Base-by-base conservation (phyloP, 2,329 filamentous ascomycete genomes). In the Ophiocordyceps robertsii region DNA sequence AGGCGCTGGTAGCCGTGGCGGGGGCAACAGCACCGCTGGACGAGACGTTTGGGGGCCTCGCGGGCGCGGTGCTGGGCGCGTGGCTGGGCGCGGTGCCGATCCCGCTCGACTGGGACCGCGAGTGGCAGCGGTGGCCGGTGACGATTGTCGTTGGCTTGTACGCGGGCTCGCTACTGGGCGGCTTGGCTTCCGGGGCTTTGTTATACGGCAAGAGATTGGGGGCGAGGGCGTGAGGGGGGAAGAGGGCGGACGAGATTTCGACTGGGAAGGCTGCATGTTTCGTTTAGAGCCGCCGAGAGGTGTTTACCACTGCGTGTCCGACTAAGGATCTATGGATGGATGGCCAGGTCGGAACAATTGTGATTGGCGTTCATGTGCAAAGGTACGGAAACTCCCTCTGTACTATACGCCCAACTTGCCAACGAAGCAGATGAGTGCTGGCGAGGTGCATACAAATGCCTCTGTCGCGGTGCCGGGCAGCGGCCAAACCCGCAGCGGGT, bases 111-210 rank as follows among this genome's bases (percentile, higher is more conserved):
- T 96, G 90, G 90, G 92, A 98, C 60, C 80, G 92, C n/a, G 88
- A 94, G 53, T 98, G 92, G 92, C 92, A 98, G 74, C 85, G 82
- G 61, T 98, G 90, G 84, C 92, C 92, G 0, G 82, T 96, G 39
- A 98, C 92, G 0, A 84, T 98, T 45, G 64, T 96, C 5, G 79
- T 76, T 2, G 92, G 92, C 3, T 71, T 84, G 16, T 96, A 94
- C 61, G 63, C 77, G 6, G 92, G 92, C 1, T 88, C 84, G 60
- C 69, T 77, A 1, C 50, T 85, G 12, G 88, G 88, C 1, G 81
- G 83, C 56, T 54, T 77, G 43, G 49, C 78, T 16, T 79, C 80
- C 0, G 73, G 73, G 3, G 66, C 62, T 1, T 40, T 73, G 44
- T 60, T 65, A 7, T 70, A 65, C 50, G 71, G 69, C 31, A 69